These are phyloP conservation scores for Wallacemonas sp. DNA, from an alignment of 208 protist genomes.

Conservation along the genomic window DNA sequence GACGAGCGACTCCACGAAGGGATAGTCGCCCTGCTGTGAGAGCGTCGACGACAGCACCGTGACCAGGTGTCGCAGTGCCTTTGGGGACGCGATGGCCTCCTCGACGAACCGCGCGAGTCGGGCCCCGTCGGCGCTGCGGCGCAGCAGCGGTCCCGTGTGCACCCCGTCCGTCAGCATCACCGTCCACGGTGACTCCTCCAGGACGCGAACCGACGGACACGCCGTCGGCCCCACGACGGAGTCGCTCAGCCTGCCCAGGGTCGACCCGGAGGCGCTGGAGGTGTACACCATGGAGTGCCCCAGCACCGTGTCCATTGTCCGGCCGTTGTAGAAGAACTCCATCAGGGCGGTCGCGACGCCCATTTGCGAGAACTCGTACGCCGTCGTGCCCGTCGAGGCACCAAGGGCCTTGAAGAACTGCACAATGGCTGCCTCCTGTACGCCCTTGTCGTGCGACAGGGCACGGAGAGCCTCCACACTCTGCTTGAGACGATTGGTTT, in stretches of 20 bases:
- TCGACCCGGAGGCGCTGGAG: conserved; percentile 38
- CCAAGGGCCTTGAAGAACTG: conserved; percentile 37
- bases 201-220: conserved; percentile 19
- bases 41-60: conserved; percentile 49
- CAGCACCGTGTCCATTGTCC: conserved; percentile 31
- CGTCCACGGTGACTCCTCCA: conserved; percentile 35
- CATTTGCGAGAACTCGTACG: conserved; percentile 52
- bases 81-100: conserved; percentile 29
- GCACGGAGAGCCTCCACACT: conserved; percentile 12
- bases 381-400: conserved; percentile 33
- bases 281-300: conserved; percentile 26
- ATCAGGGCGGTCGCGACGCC: conserved; percentile 37
- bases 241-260: conserved; percentile 12
- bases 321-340: conserved; percentile 42
- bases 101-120: conserved; percentile 52
- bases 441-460: conserved; percentile 4
- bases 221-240: background rate
- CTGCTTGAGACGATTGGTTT: conserved; percentile 1
- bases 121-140: conserved; percentile 32
- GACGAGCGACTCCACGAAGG: conserved; percentile 78
- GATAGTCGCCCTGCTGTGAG: conserved; percentile 46
- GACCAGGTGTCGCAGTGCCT: conserved; percentile 50
- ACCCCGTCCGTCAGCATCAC: conserved; percentile 46
- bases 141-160: conserved; percentile 46
- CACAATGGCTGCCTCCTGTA: conserved; percentile 26